Conservation (phyloP, 768 basidiomycete species). For the Termitomyces sp. region DNA sequence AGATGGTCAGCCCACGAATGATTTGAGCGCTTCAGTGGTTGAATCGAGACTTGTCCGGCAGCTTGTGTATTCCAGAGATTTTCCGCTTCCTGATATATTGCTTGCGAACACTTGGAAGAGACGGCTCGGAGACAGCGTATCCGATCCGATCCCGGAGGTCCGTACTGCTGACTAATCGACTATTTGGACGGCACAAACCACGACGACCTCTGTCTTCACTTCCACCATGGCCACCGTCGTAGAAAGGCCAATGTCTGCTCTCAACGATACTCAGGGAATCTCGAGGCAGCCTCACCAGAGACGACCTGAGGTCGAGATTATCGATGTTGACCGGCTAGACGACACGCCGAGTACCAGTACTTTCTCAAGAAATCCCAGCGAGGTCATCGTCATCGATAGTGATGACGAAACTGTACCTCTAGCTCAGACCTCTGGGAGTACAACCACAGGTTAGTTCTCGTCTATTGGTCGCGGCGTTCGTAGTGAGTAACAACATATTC, state of each 20-base stretch:
- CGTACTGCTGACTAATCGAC: slow-evolving; percentile 7
- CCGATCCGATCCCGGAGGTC: no score
- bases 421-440: slow-evolving; percentile 8
- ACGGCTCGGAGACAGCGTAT: no score
- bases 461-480: neutral
- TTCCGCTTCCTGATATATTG: no score
- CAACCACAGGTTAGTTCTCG: slow-evolving; percentile 12
- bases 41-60: neutral
- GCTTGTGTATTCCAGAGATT: no score
- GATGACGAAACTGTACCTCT: slow-evolving; percentile 26
- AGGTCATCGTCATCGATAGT: slow-evolving; percentile 31
- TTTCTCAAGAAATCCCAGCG: slow-evolving; percentile 15
- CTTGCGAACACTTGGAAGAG: no score
- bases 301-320: slow-evolving; percentile 36
- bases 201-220: neutral
- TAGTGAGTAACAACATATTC: neutral
- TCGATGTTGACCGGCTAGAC: slow-evolving; percentile 36
- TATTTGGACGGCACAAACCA: slow-evolving; percentile 11
- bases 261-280: slow-evolving; percentile 15
- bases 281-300: slow-evolving; percentile 7
- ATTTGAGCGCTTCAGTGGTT: neutral
- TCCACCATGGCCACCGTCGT: slow-evolving; percentile 26
- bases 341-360: slow-evolving; percentile 16
- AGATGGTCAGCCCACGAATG: neutral
- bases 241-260: slow-evolving; percentile 20